These are phyloP conservation scores for Chrysopogon serrulatus DNA, from an alignment of 176 grass and related monocot genomes.

Conservation along the genomic window DNA sequence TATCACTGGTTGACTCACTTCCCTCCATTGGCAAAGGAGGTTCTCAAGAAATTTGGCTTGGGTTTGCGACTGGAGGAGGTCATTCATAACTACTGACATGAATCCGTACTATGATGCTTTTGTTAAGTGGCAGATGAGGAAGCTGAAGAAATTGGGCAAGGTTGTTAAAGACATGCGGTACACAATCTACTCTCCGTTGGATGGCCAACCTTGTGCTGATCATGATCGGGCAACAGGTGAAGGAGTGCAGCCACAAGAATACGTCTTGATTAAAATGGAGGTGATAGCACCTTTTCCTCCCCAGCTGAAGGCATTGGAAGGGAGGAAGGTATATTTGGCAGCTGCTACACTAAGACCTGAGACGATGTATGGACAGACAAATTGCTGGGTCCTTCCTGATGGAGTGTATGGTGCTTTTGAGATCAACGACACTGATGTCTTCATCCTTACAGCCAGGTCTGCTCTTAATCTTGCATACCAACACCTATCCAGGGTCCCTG, in stretches of 20 bases:
- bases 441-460: conserved; percentile 59
- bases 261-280: conserved; percentile 82
- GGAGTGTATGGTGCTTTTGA: conserved; percentile 74
- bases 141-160: conserved; percentile 59
- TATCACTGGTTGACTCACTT: conserved; percentile 65
- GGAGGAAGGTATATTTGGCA: conserved; percentile 63
- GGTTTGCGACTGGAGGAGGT: conserved; percentile 71
- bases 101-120: conserved; percentile 80
- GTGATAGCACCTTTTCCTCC: conserved; percentile 54
- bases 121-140: conserved; percentile 82
- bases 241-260: conserved; percentile 74
- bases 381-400: conserved; percentile 82
- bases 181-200: conserved; percentile 76
- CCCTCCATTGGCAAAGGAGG: conserved; percentile 53
- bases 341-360: conserved; percentile 76
- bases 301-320: conserved; percentile 62
- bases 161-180: conserved; percentile 80
- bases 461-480: conserved; percentile 80
- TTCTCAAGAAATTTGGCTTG: conserved; percentile 62
- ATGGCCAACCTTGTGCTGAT: conserved; percentile 80
- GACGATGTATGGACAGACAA: conserved; percentile 85
- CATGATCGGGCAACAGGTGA: conserved; percentile 71
- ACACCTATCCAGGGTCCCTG: conserved; percentile 49
- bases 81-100: conserved; percentile 70
- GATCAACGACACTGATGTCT: conserved; percentile 76